phyloP scores from a whole-genome alignment of 805 yeast genomes.

The Metschnikowia koreensis region DNA sequence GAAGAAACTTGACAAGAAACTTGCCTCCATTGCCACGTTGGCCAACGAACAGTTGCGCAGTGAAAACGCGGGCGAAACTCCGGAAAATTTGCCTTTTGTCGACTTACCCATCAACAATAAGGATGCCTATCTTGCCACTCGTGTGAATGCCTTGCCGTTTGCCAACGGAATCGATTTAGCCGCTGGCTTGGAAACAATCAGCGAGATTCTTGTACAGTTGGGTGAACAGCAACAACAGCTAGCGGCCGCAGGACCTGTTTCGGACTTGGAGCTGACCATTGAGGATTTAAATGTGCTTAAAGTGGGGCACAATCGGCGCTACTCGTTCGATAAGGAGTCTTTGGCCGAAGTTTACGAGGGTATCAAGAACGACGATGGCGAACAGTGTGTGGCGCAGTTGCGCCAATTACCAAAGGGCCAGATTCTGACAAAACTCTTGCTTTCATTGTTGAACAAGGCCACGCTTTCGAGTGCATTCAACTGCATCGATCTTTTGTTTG shows the following conservation, averaged over 20 bases:
- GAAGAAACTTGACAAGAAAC: slow-evolving; percentile 85
- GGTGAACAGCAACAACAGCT: slow-evolving; percentile 37
- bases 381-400: slow-evolving; percentile 43
- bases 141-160: slow-evolving; percentile 73
- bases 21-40: slow-evolving; percentile 24
- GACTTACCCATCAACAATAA: slow-evolving; percentile 34
- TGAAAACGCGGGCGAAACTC: slow-evolving; percentile 5
- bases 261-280: slow-evolving; percentile 2
- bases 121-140: slow-evolving; percentile 50
- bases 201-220: slow-evolving; percentile 50
- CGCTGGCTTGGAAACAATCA: slow-evolving; percentile 51
- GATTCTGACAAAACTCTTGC: slow-evolving; percentile 53
- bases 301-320: slow-evolving; percentile 23
- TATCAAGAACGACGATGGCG: slow-evolving; percentile 43
- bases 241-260: slow-evolving; percentile 1
- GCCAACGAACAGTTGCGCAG: slow-evolving; percentile 21
- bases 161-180: slow-evolving; percentile 67
- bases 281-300: slow-evolving; percentile 18
- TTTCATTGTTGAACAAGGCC: slow-evolving; percentile 64
- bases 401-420: slow-evolving; percentile 35
- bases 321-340: slow-evolving; percentile 26
- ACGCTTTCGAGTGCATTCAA: slow-evolving; percentile 52
- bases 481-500: slow-evolving; percentile 59
- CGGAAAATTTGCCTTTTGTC: slow-evolving; percentile 9
- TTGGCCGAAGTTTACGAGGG: slow-evolving; percentile 23